A percentile compares a stretch with the other conserved stretches of the same genome.
Evolutionary conservation across 495 filamentous ascomycete species (phyloP).

Genomic region (Aspergillus sclerotioniger): DNA sequence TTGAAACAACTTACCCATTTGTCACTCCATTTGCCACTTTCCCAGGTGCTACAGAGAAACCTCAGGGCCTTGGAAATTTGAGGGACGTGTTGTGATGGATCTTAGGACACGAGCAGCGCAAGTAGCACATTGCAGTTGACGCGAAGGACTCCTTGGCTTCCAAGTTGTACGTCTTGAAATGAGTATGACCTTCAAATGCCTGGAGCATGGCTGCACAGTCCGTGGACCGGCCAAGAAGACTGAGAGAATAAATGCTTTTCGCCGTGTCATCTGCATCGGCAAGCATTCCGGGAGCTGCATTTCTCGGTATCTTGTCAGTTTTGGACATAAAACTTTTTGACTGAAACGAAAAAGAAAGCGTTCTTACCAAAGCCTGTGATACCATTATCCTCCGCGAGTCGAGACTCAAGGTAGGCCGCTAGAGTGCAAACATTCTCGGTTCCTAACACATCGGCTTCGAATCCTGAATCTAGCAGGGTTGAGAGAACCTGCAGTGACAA

Average conservation of each 20-base stretch:
- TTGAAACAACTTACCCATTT: constrained; percentile 25
- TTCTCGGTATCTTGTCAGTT: background rate
- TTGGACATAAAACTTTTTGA: no score
- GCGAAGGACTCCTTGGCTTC: constrained; percentile 39
- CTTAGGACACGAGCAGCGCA: constrained; percentile 27
- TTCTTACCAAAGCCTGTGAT: constrained; percentile 24
- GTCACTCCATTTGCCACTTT: constrained; percentile 20
- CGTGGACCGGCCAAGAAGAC: constrained; percentile 24
- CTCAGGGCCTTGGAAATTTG: constrained; percentile 19
- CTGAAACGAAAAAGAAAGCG: background rate
- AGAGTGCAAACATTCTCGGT: background rate
- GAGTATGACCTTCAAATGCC: constrained; percentile 31
- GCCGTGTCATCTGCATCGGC: constrained; percentile 52
- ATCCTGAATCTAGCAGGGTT: constrained; percentile 11
- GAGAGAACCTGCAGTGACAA: constrained; percentile 20
- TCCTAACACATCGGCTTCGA: no score
- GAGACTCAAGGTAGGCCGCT: constrained; percentile 7
- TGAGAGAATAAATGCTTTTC: constrained; percentile 35
- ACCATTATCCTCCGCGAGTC: constrained; percentile 18
- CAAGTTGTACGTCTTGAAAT: constrained; percentile 39
- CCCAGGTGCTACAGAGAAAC: constrained; percentile 28
- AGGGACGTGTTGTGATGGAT: constrained; percentile 8
- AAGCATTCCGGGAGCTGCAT: background rate
- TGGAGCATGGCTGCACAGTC: constrained; percentile 28
- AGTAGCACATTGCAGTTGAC: constrained; percentile 46